Percentiles rank a stretch among this genome's conserved stretches.
Evolutionary conservation across 225 moss, liverwort and hornwort species (phyloP).

Genomic region (Thuidium tamariscinum): DNA sequence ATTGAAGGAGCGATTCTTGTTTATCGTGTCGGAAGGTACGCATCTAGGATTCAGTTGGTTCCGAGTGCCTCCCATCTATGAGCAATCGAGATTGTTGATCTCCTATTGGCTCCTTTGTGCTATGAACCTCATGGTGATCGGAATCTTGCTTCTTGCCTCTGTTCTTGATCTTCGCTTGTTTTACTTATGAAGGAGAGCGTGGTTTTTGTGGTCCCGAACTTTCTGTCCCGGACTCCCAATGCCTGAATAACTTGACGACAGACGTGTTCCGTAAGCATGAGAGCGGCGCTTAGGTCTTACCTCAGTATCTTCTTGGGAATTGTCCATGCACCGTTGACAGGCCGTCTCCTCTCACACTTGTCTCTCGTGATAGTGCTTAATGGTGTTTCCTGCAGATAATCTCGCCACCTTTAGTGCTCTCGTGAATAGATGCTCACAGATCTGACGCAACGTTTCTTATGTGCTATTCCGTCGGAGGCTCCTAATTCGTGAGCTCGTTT

Average conservation of each 20-base stretch:
- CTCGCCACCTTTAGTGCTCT: too few relatives aligned
- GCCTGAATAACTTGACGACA: not conserved
- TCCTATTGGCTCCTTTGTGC: not conserved
- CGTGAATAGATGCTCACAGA: not conserved
- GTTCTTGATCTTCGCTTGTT: constrained; percentile 8
- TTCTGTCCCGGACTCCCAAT: not conserved
- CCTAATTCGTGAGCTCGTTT: not conserved
- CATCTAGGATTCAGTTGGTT: not conserved
- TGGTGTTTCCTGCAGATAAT: not conserved
- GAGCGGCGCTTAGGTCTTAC: not conserved
- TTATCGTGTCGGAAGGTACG: not conserved
- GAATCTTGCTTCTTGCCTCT: constrained; percentile 24
- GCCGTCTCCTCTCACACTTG: not conserved
- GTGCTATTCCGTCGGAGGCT: not conserved
- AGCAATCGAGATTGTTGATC: not conserved
- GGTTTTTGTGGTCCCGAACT: not conserved
- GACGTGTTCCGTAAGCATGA: not conserved
- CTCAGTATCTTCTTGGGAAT: not conserved
- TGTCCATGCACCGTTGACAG: not conserved
- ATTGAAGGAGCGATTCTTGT: not conserved
- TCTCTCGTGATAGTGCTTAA: not conserved
- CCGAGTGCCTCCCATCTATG: not conserved
- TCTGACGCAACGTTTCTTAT: not conserved
- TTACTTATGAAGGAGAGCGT: not conserved
- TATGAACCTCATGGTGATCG: not conserved